Evolutionary conservation across 2,329 filamentous ascomycete species (phyloP).

Genomic region (Aspergillus amoenus): DNA sequence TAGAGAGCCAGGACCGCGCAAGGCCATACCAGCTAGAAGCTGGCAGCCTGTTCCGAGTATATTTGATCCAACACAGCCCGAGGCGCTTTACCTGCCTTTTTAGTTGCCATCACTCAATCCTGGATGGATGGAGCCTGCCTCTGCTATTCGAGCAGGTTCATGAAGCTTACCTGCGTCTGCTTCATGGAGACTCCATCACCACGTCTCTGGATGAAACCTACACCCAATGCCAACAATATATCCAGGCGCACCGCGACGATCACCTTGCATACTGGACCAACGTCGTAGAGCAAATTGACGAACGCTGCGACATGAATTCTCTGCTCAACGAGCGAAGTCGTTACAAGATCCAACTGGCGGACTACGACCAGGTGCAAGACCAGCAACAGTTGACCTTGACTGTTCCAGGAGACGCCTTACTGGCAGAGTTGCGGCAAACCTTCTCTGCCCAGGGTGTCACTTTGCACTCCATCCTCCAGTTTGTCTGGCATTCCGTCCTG

Average conservation of each 20-base stretch:
- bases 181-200: neutral
- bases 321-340: neutral
- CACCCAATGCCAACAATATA: neutral
- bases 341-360: neutral
- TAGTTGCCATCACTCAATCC: neutral
- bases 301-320: neutral
- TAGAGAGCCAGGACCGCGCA: neutral
- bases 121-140: neutral
- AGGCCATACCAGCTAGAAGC: neutral
- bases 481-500: neutral
- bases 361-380: neutral
- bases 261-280: neutral
- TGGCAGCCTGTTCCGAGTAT: neutral
- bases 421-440: neutral
- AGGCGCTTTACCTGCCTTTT: neutral
- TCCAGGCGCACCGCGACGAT: neutral
- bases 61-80: neutral
- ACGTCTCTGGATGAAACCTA: neutral
- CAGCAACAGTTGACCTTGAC: neutral
- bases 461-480: neutral
- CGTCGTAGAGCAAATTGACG: neutral
- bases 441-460: neutral
- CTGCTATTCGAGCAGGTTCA: neutral
- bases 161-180: neutral
- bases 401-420: neutral